Conservation (phyloP, 2,329 filamentous ascomycete species). For the Aspergillus sp. region DNA sequence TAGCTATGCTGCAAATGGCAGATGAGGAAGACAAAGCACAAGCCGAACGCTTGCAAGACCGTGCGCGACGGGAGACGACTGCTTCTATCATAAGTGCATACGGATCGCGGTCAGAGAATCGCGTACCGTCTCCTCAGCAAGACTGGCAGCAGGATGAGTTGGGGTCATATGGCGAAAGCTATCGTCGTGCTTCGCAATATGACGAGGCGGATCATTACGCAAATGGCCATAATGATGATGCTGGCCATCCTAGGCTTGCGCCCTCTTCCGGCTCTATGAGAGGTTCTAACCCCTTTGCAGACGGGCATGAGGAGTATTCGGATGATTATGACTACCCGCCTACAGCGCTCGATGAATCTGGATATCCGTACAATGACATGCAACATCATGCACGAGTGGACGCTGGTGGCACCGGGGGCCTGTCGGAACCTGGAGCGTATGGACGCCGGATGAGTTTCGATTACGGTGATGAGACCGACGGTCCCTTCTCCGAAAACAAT, state of each 20-base stretch:
- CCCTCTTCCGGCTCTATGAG: slow-evolving; percentile 30
- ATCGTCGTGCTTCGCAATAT: slow-evolving; percentile 62
- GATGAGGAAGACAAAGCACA: slow-evolving; percentile 71
- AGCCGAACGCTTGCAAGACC: slow-evolving; percentile 47
- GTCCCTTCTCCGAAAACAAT: slow-evolving; percentile 57
- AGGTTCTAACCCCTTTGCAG: slow-evolving; percentile 28
- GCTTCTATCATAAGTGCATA: slow-evolving; percentile 52
- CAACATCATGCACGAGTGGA: slow-evolving; percentile 72
- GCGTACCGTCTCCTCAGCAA: slow-evolving; percentile 29
- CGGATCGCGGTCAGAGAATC: slow-evolving; percentile 42
- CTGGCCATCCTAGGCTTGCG: slow-evolving; percentile 19
- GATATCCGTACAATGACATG: slow-evolving; percentile 60
- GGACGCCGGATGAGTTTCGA: slow-evolving; percentile 80
- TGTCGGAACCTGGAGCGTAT: slow-evolving; percentile 70
- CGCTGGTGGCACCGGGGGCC: slow-evolving; percentile 84
- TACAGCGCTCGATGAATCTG: slow-evolving; percentile 51
- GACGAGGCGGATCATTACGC: slow-evolving; percentile 46
- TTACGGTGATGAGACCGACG: slow-evolving; percentile 83
- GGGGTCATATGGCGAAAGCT: slow-evolving; percentile 70
- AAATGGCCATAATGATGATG: slow-evolving; percentile 23
- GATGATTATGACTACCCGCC: slow-evolving; percentile 40
- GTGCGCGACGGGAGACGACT: slow-evolving; percentile 60
- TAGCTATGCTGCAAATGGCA: slow-evolving; percentile 80
- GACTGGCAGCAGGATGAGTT: slow-evolving; percentile 71
- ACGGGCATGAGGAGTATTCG: slow-evolving; percentile 29